These are phyloP conservation scores for Colletotrichum cereale DNA, from an alignment of 2,329 filamentous ascomycete species.

Conservation along the genomic window DNA sequence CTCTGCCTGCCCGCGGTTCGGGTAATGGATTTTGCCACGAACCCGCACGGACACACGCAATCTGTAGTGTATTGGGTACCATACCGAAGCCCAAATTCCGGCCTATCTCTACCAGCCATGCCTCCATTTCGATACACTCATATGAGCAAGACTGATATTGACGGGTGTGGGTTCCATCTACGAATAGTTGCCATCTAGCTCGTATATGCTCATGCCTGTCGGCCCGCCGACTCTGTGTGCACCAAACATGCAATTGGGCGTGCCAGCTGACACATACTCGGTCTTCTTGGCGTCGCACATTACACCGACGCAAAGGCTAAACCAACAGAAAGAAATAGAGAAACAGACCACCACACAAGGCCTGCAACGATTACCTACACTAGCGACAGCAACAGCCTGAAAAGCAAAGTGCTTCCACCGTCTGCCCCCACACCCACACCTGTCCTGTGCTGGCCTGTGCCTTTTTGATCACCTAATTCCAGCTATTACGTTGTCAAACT, in stretches of 20 bases:
- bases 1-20: not conserved
- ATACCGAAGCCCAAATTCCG: not conserved
- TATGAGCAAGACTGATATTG: not conserved
- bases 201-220: not conserved
- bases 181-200: not conserved
- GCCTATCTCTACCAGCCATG: not conserved
- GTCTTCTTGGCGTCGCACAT: constrained; percentile 28
- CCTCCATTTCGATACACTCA: not conserved
- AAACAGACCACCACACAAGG: not conserved
- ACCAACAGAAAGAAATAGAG: not conserved
- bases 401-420: not conserved
- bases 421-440: not conserved
- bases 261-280: constrained; percentile 20
- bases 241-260: not conserved
- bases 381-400: not conserved
- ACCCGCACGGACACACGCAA: not conserved
- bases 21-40: too few relatives aligned
- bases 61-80: not conserved
- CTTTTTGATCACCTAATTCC: not conserved
- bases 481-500: not conserved
- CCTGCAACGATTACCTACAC: not conserved
- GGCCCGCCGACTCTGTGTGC: not conserved
- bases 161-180: not conserved
- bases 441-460: not conserved
- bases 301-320: constrained; percentile 9